A percentile compares a stretch with the other conserved stretches of the same genome.
Conservation (phyloP, 139 green algal genomes). For the Chloropicon primus region DNA sequence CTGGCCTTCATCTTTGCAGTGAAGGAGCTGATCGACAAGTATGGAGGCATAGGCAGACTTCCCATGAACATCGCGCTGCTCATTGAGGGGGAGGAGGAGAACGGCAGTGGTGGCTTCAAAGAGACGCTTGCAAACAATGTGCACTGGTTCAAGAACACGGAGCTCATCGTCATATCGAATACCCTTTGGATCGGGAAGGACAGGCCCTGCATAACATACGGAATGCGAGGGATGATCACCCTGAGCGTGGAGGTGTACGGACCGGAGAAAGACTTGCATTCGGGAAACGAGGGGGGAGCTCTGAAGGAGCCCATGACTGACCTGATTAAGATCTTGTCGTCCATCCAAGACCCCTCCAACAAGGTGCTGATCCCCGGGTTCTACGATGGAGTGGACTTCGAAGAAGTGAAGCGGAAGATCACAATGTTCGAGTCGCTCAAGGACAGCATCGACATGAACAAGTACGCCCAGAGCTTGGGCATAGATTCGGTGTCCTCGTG, state of each 20-base stretch:
- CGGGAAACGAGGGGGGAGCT: constrained; percentile 85
- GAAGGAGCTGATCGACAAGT: constrained; percentile 62
- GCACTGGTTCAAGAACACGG: constrained; percentile 20
- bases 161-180: constrained; percentile 73
- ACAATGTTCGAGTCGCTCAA: background rate
- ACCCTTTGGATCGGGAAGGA: constrained; percentile 81
- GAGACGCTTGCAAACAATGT: constrained; percentile 44
- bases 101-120: constrained; percentile 57
- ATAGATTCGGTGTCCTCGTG: background rate
- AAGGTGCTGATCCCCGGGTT: constrained; percentile 54
- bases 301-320: constrained; percentile 85
- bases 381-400: constrained; percentile 52
- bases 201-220: constrained; percentile 87
- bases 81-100: constrained; percentile 85
- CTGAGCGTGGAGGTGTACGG: constrained; percentile 52
- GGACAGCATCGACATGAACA: background rate
- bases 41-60: constrained; percentile 22
- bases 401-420: constrained; percentile 2
- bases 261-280: constrained; percentile 74
- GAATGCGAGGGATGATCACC: constrained; percentile 66
- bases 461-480: background rate
- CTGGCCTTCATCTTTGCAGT: constrained; percentile 83
- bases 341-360: background rate
- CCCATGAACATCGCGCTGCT: constrained; percentile 83
- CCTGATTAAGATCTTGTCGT: constrained; percentile 26